A percentile compares a stretch with the other conserved stretches of the same genome.
These are phyloP conservation scores for Amyloporia xantha DNA, from an alignment of 768 basidiomycete species.

Conservation along the genomic window DNA sequence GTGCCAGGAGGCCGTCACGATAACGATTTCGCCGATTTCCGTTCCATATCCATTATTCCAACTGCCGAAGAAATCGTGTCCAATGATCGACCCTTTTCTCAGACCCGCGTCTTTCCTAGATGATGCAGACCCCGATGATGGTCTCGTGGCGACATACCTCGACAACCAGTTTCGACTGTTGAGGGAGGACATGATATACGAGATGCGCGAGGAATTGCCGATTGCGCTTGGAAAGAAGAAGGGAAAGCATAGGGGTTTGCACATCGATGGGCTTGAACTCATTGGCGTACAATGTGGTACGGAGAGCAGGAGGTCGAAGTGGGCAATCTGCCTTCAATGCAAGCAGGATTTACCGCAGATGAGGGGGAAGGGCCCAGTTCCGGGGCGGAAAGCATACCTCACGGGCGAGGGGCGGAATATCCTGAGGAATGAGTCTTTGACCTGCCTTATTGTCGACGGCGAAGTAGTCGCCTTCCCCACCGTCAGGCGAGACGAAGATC, in stretches of 20 bases:
- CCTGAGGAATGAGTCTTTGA: slow-evolving; percentile 47
- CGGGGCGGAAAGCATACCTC: slow-evolving; percentile 32
- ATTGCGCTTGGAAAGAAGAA: slow-evolving; percentile 34
- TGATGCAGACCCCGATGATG: slow-evolving; percentile 31
- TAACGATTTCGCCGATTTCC: slow-evolving; percentile 59
- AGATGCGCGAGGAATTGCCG: slow-evolving; percentile 50
- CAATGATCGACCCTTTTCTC: slow-evolving; percentile 39
- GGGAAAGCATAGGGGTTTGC: slow-evolving; percentile 31
- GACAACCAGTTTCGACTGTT: slow-evolving; percentile 64
- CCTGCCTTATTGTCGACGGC: slow-evolving; percentile 43
- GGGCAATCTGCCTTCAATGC: slow-evolving; percentile 33
- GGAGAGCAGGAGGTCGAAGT: slow-evolving; percentile 26
- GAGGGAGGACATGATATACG: slow-evolving; percentile 56
- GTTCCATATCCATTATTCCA: slow-evolving; percentile 55
- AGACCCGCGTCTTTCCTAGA: slow-evolving; percentile 38
- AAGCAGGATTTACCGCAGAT: slow-evolving; percentile 20
- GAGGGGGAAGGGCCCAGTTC: slow-evolving; percentile 21
- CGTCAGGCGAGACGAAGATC: slow-evolving; percentile 47
- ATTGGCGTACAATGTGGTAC: slow-evolving; percentile 30
- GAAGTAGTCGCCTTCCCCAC: slow-evolving; percentile 47
- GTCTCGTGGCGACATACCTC: slow-evolving; percentile 41
- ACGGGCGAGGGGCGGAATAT: slow-evolving; percentile 33
- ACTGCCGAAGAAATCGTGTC: slow-evolving; percentile 52
- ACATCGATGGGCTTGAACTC: slow-evolving; percentile 32
- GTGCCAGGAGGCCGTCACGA: slow-evolving; percentile 63